phyloP scores from a whole-genome alignment of 2,329 filamentous ascomycete species.

The Decorospora gaudefroyi region DNA sequence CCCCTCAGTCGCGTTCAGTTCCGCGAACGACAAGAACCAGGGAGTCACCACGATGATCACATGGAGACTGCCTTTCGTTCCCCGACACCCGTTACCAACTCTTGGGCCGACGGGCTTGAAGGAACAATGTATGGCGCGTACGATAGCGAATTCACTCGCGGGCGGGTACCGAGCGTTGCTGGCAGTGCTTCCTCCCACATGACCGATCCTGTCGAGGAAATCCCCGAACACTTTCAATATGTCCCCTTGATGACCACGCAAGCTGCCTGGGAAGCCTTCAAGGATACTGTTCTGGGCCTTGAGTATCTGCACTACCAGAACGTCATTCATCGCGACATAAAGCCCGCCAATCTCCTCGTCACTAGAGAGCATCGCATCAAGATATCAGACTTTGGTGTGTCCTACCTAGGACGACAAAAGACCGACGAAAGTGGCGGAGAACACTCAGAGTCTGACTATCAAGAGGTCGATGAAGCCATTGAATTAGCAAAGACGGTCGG shows the following conservation, averaged over 20 bases:
- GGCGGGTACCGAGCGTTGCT: conserved; percentile 77
- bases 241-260: conserved; percentile 90
- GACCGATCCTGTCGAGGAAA: conserved; percentile 55
- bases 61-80: conserved; percentile 46
- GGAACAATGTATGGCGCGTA: conserved; percentile 79
- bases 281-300: conserved; percentile 88
- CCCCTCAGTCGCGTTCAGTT: conserved; percentile 25
- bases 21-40: conserved; percentile 27
- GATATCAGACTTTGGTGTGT: conserved; percentile 98
- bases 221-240: conserved; percentile 87
- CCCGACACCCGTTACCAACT: conserved; percentile 24
- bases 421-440: conserved; percentile 75
- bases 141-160: conserved; percentile 61
- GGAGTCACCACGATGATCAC: conserved; percentile 27
- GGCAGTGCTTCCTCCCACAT: conserved; percentile 70
- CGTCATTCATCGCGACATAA: conserved; percentile 58
- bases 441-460: conserved; percentile 78
- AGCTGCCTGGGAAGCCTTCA: conserved; percentile 80
- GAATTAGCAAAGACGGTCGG: conserved; percentile 98
- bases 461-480: conserved; percentile 87
- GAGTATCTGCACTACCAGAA: conserved; percentile 74
- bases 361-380: conserved; percentile 85
- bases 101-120: conserved; percentile 63
- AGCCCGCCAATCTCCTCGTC: conserved; percentile 81
- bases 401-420: conserved; percentile 88